Percentiles rank a stretch among this genome's conserved stretches.
Evolutionary conservation across 768 basidiomycete species (phyloP).

Genomic region (Leccinum fibrillosum): DNA sequence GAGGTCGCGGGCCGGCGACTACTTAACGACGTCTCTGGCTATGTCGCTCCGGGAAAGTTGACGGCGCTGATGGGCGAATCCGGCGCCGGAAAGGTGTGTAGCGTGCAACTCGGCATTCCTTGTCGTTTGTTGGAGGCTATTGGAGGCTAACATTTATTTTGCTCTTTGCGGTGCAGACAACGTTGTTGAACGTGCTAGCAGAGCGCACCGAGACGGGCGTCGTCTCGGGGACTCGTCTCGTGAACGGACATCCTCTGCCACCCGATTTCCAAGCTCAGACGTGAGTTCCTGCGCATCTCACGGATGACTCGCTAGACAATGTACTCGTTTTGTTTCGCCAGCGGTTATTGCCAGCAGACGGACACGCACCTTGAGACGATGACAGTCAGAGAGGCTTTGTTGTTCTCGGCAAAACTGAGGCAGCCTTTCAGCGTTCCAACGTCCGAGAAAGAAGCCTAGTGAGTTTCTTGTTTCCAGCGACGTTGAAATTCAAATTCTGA

Average conservation of each 20-base stretch:
- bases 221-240: constrained; percentile 40
- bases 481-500: background rate
- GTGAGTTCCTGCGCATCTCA: constrained; percentile 17
- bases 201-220: constrained; percentile 37
- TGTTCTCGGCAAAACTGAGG: constrained; percentile 76
- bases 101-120: background rate
- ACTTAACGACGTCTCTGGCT: constrained; percentile 74
- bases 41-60: constrained; percentile 75
- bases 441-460: constrained; percentile 73
- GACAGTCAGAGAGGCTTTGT: constrained; percentile 77
- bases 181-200: constrained; percentile 46
- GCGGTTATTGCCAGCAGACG: constrained; percentile 85
- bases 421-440: constrained; percentile 65
- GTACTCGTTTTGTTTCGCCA: constrained; percentile 18
- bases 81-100: constrained; percentile 43
- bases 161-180: constrained; percentile 35
- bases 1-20: constrained; percentile 56
- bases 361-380: constrained; percentile 74
- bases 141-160: background rate
- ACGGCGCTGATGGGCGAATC: constrained; percentile 75
- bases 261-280: constrained; percentile 56
- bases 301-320: background rate
- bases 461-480: too few relatives aligned
- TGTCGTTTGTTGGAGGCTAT: background rate
- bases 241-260: constrained; percentile 44